Conservation (phyloP, 305 asterid species). For the Fraxinus nigra region DNA sequence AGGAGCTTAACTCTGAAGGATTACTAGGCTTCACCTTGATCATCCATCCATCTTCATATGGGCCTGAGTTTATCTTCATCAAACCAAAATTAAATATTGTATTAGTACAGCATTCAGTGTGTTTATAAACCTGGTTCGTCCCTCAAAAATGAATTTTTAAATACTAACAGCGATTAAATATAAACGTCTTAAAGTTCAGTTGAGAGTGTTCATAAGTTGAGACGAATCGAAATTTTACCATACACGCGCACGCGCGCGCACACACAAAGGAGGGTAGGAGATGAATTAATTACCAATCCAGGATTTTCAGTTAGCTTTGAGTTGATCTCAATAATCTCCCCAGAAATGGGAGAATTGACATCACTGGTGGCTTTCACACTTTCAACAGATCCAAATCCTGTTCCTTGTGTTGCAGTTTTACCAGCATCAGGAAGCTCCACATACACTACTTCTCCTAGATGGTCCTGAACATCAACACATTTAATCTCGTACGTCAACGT, state of each 20-base stretch:
- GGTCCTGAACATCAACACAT: constrained; percentile 44
- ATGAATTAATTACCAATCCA: constrained; percentile 56
- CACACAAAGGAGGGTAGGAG: not conserved
- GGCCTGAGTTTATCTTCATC: constrained; percentile 71
- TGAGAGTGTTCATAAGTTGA: not conserved
- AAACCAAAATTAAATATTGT: not conserved
- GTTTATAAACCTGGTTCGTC: not conserved
- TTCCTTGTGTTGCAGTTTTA: constrained; percentile 45
- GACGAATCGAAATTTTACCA: not conserved
- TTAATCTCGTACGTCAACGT: not conserved
- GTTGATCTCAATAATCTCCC: constrained; percentile 77
- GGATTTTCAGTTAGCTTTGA: constrained; percentile 58
- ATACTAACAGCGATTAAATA: not conserved
- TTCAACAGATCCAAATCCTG: constrained; percentile 74
- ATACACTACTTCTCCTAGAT: constrained; percentile 86
- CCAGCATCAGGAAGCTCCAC: constrained; percentile 84
- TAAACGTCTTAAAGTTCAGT: not conserved
- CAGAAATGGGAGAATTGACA: constrained; percentile 81
- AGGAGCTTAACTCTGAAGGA: constrained; percentile 55
- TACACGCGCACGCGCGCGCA: not conserved
- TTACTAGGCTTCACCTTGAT: constrained; percentile 76
- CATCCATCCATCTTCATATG: constrained; percentile 96
- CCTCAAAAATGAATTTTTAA: not conserved
- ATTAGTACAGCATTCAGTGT: not conserved
- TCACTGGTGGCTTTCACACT: constrained; percentile 96